Evolutionary conservation across 768 basidiomycete genomes (phyloP).

Genomic region (Lentinula sp.): DNA sequence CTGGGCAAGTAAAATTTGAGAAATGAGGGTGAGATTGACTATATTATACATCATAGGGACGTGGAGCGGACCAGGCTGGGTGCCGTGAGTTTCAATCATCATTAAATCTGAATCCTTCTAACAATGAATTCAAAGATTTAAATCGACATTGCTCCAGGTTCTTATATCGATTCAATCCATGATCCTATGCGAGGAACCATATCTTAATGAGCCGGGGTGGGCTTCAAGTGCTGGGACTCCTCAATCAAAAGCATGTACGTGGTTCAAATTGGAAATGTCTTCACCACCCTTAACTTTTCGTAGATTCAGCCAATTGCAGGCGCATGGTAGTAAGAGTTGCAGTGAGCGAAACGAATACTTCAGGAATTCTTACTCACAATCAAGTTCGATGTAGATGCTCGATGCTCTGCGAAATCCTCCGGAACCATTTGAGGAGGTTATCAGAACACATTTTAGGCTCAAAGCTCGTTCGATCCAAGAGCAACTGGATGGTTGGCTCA

Average conservation of each 20-base stretch:
- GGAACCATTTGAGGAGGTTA: constrained; percentile 81
- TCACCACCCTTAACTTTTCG: constrained; percentile 1
- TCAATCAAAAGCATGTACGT: constrained; percentile 67
- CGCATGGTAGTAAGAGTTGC: constrained; percentile 90
- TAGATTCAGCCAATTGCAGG: constrained; percentile 89
- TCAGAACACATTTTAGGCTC: constrained; percentile 86
- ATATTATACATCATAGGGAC: constrained; percentile 53
- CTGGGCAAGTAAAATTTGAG: not conserved
- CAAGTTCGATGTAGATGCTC: constrained; percentile 54
- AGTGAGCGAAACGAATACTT: constrained; percentile 31
- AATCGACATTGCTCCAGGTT: constrained; percentile 63
- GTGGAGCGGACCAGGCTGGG: constrained; percentile 78
- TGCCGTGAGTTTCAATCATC: not conserved
- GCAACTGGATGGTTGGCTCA: constrained; percentile 79
- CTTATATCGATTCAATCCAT: constrained; percentile 94
- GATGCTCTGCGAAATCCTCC: constrained; percentile 77
- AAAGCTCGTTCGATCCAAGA: constrained; percentile 65
- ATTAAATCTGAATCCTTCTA: not conserved
- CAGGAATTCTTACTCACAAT: constrained; percentile 1
- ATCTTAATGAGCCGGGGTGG: constrained; percentile 91
- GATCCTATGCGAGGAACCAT: constrained; percentile 93
- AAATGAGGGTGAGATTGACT: not conserved
- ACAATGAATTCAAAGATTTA: constrained; percentile 9
- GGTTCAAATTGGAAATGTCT: not conserved
- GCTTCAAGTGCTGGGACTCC: constrained; percentile 66